Base-by-base conservation (phyloP, 208 protist species). In the Trypanosoma grayi region DNA sequence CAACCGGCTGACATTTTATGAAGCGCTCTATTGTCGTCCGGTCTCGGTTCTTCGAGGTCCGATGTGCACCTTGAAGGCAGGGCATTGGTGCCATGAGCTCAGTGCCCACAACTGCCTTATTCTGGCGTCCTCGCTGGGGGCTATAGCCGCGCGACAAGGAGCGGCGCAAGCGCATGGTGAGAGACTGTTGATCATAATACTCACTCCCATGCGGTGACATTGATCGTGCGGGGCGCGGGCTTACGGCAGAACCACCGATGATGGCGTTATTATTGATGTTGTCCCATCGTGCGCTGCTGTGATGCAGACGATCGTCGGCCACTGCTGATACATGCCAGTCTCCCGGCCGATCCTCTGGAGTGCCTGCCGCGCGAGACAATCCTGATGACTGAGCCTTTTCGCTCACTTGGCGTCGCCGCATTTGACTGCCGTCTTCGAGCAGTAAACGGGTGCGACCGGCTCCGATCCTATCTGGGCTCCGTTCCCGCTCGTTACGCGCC, bases 71-170 rank as follows among this genome's bases (percentile, higher is more conserved):
- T 58, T 93, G 87, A 51, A 93, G 75, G 0, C n/a, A 60, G 20
- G 87, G 87, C 60, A 83, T 74, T 5, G 62, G 59, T 18, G 87
- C 57, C 51, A 90, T 47, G 62, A 93, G 66, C 69, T 93, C 87
- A 1, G 81, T 85, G 13, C 87, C 87, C 18, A 78, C 83, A n/a
- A 93, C 39, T 30, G 57, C 40, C 22, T 40, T 27, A 9, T 9
- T 28, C 5, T 30, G 25, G n/a, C 61, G 53, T 13, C 28, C 33
- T 13, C 51, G 67, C 50, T 61, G 47, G 11, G 39, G 54, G 30
- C 59, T 68, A 41, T 50, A 43, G 16, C 54, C 56, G 18, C 60
- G 51, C 51, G 60, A 67, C 18, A 67, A 33, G 2, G 60, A 67
- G 25, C 40, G 40, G 13, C 60, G 51, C 51, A 67, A 34, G 16